A percentile compares a stretch with the other conserved stretches of the same genome.
These are phyloP conservation scores for Suillus paluster DNA, from an alignment of 768 basidiomycete species.

Conservation along the genomic window DNA sequence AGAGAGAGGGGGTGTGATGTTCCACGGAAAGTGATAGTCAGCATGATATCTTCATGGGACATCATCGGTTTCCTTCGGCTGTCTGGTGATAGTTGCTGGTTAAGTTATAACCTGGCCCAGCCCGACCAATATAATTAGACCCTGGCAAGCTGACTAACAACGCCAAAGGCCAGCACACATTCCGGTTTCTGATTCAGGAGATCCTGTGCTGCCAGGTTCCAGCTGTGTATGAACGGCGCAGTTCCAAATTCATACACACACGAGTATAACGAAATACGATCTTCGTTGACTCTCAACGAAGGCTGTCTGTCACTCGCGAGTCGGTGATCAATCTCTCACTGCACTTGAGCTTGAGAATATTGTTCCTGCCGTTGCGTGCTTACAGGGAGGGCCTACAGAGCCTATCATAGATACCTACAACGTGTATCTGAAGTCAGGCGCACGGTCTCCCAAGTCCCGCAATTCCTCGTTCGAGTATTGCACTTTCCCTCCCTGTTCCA, in stretches of 20 bases:
- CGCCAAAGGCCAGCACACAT: background rate
- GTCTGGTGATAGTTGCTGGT: background rate
- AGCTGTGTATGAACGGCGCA: no score
- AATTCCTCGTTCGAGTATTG: constrained; percentile 20
- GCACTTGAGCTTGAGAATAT: no score
- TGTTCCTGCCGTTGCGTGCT: no score
- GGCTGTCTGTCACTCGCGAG: no score
- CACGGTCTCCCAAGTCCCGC: constrained; percentile 57
- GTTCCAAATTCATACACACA: no score
- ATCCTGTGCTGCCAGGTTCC: no score
- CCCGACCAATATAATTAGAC: background rate
- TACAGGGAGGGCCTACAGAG: no score
- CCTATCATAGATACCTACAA: no score
- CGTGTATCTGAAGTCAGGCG: constrained; percentile 67
- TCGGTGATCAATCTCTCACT: no score
- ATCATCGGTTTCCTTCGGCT: background rate
- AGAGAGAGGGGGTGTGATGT: constrained; percentile 50
- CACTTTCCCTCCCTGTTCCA: constrained; percentile 25
- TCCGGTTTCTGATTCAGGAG: background rate
- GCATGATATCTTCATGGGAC: constrained; percentile 13
- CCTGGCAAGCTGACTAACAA: background rate
- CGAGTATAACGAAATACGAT: no score
- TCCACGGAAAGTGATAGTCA: constrained; percentile 53
- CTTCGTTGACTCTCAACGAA: no score
- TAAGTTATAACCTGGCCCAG: background rate